Conservation (phyloP, 805 yeast genomes). For the Wickerhamiella spandovensis region DNA sequence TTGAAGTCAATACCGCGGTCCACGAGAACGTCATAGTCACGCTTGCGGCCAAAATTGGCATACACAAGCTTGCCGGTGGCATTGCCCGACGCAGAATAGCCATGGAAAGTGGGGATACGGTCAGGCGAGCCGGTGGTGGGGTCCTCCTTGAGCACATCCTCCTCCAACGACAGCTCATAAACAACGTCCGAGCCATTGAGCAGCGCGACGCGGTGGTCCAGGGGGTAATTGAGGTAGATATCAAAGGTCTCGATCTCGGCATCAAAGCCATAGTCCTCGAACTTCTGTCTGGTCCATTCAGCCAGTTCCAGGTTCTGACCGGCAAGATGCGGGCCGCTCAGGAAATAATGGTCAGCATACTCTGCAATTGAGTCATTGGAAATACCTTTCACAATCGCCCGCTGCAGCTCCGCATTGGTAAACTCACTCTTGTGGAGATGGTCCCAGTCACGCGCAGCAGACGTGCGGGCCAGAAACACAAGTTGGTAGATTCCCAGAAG, state of each 20-base stretch:
- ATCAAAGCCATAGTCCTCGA: conserved; percentile 46
- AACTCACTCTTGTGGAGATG: conserved; percentile 14
- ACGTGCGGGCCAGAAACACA: conserved; percentile 20
- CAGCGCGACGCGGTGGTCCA: conserved; percentile 38
- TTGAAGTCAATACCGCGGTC: conserved; percentile 35
- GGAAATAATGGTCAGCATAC: conserved; percentile 15
- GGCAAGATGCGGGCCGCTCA: conserved; percentile 24
- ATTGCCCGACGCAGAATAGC: conserved; percentile 64
- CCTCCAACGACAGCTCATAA: conserved; percentile 40
- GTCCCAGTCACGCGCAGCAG: conserved; percentile 19
- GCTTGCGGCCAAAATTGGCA: conserved; percentile 54
- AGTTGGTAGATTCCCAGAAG: conserved; percentile 16
- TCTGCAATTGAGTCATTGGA: conserved; percentile 8
- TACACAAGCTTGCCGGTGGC: conserved; percentile 53
- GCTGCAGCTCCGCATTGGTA: conserved; percentile 11
- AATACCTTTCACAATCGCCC: conserved; percentile 4
- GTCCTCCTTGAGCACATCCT: conserved; percentile 41
- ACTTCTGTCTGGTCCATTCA: conserved; percentile 46
- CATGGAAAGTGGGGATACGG: conserved; percentile 59
- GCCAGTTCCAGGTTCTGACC: conserved; percentile 28
- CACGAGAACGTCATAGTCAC: conserved; percentile 41
- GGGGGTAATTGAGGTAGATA: conserved; percentile 52
- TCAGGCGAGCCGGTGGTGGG: conserved; percentile 34
- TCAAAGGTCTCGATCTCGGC: conserved; percentile 43
- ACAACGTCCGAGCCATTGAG: conserved; percentile 25